Percentiles rank a stretch among this genome's conserved stretches.
Evolutionary conservation across 495 filamentous ascomycete genomes (phyloP).

Genomic region (Penicillium cataractarum): DNA sequence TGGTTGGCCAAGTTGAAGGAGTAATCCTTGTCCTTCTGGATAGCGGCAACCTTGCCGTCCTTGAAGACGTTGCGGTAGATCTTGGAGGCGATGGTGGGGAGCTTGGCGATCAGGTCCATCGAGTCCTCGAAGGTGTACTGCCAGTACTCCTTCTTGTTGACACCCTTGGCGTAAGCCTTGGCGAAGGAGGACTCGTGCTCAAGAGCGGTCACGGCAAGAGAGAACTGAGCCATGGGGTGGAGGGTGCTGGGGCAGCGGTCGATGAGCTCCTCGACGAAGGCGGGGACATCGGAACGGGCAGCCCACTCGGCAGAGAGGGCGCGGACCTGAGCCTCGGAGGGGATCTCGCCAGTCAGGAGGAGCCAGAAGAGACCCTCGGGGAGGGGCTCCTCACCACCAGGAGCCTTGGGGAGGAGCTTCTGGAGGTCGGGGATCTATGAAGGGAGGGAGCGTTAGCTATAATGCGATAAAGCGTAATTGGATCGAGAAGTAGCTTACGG

Average conservation of each 20-base stretch:
- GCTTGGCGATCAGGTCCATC: conserved; percentile 99
- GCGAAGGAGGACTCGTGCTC: conserved; percentile 97
- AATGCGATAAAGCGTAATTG: not conserved
- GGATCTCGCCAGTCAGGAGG: conserved; percentile 94
- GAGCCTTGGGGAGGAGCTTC: conserved; percentile 92
- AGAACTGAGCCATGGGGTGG: conserved; percentile 99
- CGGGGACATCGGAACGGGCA: conserved; percentile 92
- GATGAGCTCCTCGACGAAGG: conserved; percentile 98
- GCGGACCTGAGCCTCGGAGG: conserved; percentile 95
- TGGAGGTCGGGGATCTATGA: conserved; percentile 95
- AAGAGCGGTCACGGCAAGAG: conserved; percentile 92
- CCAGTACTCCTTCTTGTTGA: conserved; percentile 99
- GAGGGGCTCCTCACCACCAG: conserved; percentile 92
- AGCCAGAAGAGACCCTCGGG: conserved; percentile 99
- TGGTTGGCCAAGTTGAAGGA: conserved; percentile 98
- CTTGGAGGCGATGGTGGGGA: conserved; percentile 93
- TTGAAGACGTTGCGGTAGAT: conserved; percentile 99
- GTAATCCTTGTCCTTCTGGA: conserved; percentile 99
- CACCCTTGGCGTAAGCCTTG: conserved; percentile 97
- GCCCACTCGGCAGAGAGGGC: conserved; percentile 98
- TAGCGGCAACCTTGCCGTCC: conserved; percentile 93
- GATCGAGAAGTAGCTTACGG: conserved; percentile 50
- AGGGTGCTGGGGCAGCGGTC: conserved; percentile 98
- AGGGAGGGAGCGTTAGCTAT: conserved; percentile 21
- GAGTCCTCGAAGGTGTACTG: conserved; percentile 98